Percentiles rank a stretch among this genome's conserved stretches.
These are phyloP conservation scores for Scytalidium lignicola DNA, from an alignment of 2,329 filamentous ascomycete species.

Conservation along the genomic window DNA sequence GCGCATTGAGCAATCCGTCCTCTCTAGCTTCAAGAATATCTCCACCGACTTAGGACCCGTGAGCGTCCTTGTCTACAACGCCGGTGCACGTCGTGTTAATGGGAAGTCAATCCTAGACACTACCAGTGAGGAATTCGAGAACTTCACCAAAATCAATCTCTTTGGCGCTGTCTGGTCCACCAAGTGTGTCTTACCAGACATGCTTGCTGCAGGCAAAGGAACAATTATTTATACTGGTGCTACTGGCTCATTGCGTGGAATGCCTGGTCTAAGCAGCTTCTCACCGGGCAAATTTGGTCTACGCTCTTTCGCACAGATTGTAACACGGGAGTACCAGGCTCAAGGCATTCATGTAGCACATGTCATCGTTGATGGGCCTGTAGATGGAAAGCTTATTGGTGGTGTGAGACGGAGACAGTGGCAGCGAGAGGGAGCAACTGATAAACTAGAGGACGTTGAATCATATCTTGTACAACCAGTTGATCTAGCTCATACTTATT, in stretches of 20 bases:
- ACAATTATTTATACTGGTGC: slow-evolving; percentile 74
- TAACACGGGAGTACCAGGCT: slow-evolving; percentile 76
- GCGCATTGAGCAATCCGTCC: slow-evolving; percentile 9
- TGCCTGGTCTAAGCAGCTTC: slow-evolving; percentile 62
- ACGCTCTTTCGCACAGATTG: slow-evolving; percentile 64
- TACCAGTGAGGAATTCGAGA: slow-evolving; percentile 14
- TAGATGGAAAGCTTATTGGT: slow-evolving; percentile 32
- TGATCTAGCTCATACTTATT: slow-evolving; percentile 79
- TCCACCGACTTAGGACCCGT: slow-evolving; percentile 10
- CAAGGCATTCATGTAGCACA: slow-evolving; percentile 77
- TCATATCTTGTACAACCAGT: slow-evolving; percentile 14
- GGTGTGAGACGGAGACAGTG: slow-evolving; percentile 39
- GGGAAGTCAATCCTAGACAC: slow-evolving; percentile 14
- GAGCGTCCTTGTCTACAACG: slow-evolving; percentile 14
- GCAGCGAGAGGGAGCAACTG: slow-evolving; percentile 34
- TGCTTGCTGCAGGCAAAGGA: slow-evolving; percentile 11
- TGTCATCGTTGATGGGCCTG: slow-evolving; percentile 72
- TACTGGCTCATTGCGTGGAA: slow-evolving; percentile 71
- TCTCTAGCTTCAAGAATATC: slow-evolving; percentile 18
- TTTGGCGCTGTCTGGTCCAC: slow-evolving; percentile 16
- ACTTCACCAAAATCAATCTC: slow-evolving; percentile 18
- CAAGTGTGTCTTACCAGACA: slow-evolving; percentile 15
- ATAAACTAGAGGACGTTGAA: slow-evolving; percentile 13
- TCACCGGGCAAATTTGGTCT: slow-evolving; percentile 74
- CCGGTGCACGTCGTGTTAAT: slow-evolving; percentile 15